Conservation (phyloP, 2,329 filamentous ascomycete species). For the Sarocladium kiliense region DNA sequence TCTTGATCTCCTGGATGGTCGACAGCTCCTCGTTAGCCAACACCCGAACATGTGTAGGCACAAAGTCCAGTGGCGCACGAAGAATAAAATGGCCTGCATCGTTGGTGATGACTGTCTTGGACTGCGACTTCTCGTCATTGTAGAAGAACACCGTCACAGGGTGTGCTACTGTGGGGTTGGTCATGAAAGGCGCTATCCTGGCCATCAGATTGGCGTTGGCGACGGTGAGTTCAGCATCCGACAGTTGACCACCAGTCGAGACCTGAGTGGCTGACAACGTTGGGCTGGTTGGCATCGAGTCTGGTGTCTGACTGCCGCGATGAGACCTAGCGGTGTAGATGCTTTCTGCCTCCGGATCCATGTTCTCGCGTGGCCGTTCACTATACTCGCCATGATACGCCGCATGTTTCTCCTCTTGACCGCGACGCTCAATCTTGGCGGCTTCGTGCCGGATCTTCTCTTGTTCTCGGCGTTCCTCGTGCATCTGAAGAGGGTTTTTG, state of each 20-base stretch:
- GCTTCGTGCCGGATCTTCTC: conserved; percentile 71
- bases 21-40: conserved; percentile 82
- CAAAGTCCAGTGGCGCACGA: conserved; percentile 77
- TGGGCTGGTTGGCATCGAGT: conserved; percentile 39
- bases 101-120: conserved; percentile 78
- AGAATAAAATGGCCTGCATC: conserved; percentile 83
- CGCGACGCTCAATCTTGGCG: conserved; percentile 67
- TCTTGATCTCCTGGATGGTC: conserved; percentile 67
- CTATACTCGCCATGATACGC: conserved; percentile 71
- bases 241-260: conserved; percentile 52
- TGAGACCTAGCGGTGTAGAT: conserved; percentile 22
- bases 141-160: conserved; percentile 95
- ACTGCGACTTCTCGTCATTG: conserved; percentile 76
- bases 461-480: conserved; percentile 48
- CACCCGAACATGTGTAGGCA: conserved; percentile 84
- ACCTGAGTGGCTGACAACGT: conserved; percentile 30
- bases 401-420: conserved; percentile 64
- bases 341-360: conserved; percentile 25
- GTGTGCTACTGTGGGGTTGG: conserved; percentile 69
- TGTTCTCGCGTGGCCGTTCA: conserved; percentile 51
- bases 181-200: conserved; percentile 82
- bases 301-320: conserved; percentile 29
- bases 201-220: conserved; percentile 88
- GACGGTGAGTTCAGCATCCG: conserved; percentile 65
- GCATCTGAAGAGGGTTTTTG: conserved; percentile 18